phyloP scores from a whole-genome alignment of 371 early-diverging fungal species.

The Mortierella sp. region DNA sequence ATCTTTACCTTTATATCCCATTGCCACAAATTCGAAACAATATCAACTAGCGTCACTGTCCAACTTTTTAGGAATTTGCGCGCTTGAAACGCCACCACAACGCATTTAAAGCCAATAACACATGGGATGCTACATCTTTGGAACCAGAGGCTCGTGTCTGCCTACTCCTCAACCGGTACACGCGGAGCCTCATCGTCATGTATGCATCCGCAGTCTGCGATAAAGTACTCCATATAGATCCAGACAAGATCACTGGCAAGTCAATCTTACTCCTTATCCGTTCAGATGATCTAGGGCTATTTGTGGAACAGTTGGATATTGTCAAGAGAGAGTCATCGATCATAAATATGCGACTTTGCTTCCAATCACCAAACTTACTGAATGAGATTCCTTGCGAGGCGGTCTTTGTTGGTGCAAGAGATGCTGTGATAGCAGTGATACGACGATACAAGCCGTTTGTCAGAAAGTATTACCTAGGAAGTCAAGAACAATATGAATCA shows the following conservation, averaged over 20 bases:
- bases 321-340: constrained; percentile 18
- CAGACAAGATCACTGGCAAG: constrained; percentile 24
- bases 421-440: constrained; percentile 21
- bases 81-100: too few relatives aligned
- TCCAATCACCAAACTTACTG: constrained; percentile 22
- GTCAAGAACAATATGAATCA: not conserved
- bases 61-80: too few relatives aligned
- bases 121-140: too few relatives aligned
- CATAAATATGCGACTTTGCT: constrained; percentile 33
- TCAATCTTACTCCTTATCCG: constrained; percentile 33
- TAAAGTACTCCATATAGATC: constrained; percentile 14
- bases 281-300: constrained; percentile 24
- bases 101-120: too few relatives aligned
- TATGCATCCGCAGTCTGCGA: constrained; percentile 29
- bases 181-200: constrained; percentile 29
- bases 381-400: constrained; percentile 37
- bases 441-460: constrained; percentile 27
- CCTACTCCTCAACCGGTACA: constrained; percentile 42
- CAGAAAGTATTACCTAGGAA: constrained; percentile 16
- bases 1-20: too few relatives aligned
- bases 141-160: too few relatives aligned
- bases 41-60: too few relatives aligned
- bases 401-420: constrained; percentile 23
- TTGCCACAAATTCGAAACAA: too few relatives aligned
- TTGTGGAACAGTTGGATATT: constrained; percentile 32